Conservation (phyloP, 23 red algal species). For the Gracilaria caudata region DNA sequence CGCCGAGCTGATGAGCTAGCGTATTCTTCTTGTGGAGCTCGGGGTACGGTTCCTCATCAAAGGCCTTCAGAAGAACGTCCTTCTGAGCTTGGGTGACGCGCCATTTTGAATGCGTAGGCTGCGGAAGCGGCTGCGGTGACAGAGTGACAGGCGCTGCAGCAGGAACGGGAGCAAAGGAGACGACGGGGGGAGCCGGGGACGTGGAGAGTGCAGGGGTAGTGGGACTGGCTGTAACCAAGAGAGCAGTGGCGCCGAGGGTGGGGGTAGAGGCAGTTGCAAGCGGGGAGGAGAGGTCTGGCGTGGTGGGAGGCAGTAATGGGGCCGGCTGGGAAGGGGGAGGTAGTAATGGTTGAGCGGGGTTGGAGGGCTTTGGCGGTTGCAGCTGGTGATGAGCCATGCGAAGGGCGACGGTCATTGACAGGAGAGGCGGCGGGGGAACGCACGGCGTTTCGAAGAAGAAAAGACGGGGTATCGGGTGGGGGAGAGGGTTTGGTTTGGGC, state of each 20-base stretch:
- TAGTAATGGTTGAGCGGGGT: not conserved
- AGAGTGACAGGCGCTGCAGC: not conserved
- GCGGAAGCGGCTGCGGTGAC: slow-evolving; percentile 7
- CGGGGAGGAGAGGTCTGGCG: slow-evolving; percentile 12
- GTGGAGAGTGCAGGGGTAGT: slow-evolving; percentile 24
- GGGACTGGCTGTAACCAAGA: slow-evolving; percentile 16
- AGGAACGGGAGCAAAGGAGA: slow-evolving; percentile 17
- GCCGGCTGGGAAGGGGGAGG: slow-evolving; percentile 15
- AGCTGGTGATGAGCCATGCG: slow-evolving; percentile 47
- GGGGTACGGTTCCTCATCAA: slow-evolving; percentile 70
- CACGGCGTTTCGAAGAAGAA: not conserved
- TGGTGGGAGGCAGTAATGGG: slow-evolving; percentile 12
- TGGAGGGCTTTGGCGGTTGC: not conserved
- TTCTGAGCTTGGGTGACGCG: slow-evolving; percentile 54
- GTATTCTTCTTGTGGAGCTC: slow-evolving; percentile 43
- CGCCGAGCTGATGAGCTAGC: slow-evolving; percentile 59
- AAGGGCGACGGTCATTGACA: slow-evolving; percentile 34
- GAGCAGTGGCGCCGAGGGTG: slow-evolving; percentile 3
- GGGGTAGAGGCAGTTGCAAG: slow-evolving; percentile 12
- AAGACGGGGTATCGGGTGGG: not conserved
- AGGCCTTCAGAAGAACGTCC: slow-evolving; percentile 44
- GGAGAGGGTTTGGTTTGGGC: not conserved
- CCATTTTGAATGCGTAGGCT: slow-evolving; percentile 61
- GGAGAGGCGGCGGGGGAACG: not conserved
- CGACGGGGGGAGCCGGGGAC: slow-evolving; percentile 19